These are phyloP conservation scores for Stropharia rugosoannulata DNA, from an alignment of 768 basidiomycete genomes.

Conservation along the genomic window DNA sequence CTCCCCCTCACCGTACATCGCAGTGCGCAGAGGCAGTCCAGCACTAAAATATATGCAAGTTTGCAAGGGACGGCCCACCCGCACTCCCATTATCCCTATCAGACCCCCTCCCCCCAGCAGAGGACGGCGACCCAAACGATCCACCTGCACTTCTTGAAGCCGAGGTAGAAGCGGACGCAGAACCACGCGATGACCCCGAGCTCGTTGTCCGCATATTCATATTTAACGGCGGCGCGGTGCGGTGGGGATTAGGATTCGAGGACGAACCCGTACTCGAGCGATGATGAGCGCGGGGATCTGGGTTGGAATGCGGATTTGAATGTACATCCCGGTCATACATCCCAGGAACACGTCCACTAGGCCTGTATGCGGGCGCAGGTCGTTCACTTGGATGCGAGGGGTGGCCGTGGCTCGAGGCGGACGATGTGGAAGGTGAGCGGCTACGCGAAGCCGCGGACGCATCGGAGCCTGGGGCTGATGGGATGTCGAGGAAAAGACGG, in stretches of 20 bases:
- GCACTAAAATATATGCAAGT: conserved; percentile 17
- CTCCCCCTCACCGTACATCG: too few species aligned
- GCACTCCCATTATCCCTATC: not conserved
- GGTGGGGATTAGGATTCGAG: conserved; percentile 10
- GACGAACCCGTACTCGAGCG: not conserved
- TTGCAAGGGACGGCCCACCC: conserved; percentile 16
- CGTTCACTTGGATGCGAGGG: conserved; percentile 4
- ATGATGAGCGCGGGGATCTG: too few species aligned
- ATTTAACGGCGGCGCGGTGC: conserved; percentile 19
- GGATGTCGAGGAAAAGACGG: conserved; percentile 8
- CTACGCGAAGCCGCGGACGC: conserved; percentile 17
- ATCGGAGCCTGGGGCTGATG: not conserved
- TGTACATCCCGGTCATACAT: conserved; percentile 7
- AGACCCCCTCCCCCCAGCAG: not conserved
- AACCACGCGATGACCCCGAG: conserved; percentile 14
- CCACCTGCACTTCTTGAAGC: not conserved
- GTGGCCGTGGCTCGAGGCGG: conserved; percentile 30
- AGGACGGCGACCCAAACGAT: not conserved
- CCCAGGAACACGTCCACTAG: conserved; percentile 26
- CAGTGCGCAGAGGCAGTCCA: too few species aligned
- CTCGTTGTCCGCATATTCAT: conserved; percentile 16
- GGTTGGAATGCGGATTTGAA: too few species aligned
- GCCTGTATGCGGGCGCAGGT: conserved; percentile 17
- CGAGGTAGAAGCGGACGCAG: not conserved
- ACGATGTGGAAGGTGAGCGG: conserved; percentile 29